A percentile compares a stretch with the other conserved stretches of the same genome.
Conservation (phyloP, 2,329 filamentous ascomycete genomes). For the Rhynchosporium graminicola region DNA sequence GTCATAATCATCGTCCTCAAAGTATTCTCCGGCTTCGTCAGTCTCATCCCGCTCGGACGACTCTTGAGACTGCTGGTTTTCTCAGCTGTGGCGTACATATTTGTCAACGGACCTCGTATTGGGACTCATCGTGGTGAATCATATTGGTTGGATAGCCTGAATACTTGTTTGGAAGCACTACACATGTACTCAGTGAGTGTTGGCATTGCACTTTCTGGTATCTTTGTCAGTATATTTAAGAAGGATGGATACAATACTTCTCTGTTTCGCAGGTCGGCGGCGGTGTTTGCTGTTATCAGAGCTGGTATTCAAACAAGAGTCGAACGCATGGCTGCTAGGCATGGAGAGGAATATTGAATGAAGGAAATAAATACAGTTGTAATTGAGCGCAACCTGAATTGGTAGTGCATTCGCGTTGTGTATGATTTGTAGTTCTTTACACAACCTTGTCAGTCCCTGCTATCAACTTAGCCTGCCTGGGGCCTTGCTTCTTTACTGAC, state of each 20-base stretch:
- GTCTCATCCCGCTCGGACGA: neutral
- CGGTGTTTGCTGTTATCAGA: neutral
- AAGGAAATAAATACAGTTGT: too few species aligned
- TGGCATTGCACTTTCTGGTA: neutral
- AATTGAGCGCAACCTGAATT: too few species aligned
- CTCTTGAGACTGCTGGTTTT: neutral
- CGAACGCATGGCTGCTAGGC: too few species aligned
- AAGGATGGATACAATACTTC: neutral
- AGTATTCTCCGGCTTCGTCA: neutral
- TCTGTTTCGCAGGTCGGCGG: neutral
- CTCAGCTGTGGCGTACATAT: neutral
- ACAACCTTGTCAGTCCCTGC: neutral
- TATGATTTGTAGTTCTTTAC: too few species aligned
- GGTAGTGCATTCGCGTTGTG: too few species aligned
- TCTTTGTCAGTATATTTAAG: neutral
- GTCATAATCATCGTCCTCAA: neutral
- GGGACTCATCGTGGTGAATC: neutral
- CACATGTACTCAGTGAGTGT: neutral
- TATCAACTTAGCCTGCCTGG: neutral
- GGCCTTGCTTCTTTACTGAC: slow-evolving; percentile 26
- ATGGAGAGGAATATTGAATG: too few species aligned
- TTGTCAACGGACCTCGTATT: neutral
- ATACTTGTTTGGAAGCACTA: neutral
- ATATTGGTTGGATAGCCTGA: neutral
- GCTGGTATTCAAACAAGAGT: neutral